These are phyloP conservation scores for Colletotrichum somersetense DNA, from an alignment of 2,329 filamentous ascomycete genomes.

Conservation along the genomic window DNA sequence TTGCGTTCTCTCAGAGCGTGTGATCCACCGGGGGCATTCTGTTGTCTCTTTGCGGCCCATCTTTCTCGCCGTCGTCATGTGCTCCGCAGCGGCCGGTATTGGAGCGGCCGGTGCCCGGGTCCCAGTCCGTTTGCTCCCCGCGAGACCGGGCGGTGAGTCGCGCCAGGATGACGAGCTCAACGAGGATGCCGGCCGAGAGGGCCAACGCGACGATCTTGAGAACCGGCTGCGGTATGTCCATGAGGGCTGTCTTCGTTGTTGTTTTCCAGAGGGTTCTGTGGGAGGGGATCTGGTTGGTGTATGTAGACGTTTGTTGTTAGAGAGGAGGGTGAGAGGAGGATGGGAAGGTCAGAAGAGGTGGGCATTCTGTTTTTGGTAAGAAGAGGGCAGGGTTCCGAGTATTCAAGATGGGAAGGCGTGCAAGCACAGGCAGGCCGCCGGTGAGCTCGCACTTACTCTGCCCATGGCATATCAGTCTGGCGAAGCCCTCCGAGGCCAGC, in stretches of 20 bases:
- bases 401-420: background rate
- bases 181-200: slow-evolving; percentile 4
- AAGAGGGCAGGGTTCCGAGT: too few relatives aligned
- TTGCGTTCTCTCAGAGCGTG: background rate
- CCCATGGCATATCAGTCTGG: too few relatives aligned
- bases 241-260: background rate
- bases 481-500: too few relatives aligned
- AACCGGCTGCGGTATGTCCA: background rate
- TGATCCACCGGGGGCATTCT: slow-evolving; percentile 10
- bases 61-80: background rate
- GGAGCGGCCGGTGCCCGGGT: slow-evolving; percentile 5
- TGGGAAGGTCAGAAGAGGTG: too few relatives aligned
- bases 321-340: too few relatives aligned
- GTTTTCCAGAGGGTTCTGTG: too few relatives aligned
- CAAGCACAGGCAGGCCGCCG: background rate
- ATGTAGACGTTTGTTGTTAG: background rate
- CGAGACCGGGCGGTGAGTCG: background rate
- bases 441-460: too few relatives aligned
- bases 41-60: background rate
- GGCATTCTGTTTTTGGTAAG: background rate
- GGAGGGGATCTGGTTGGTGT: background rate
- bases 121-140: background rate
- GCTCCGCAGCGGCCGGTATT: background rate
- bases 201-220: background rate
- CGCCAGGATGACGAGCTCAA: slow-evolving; percentile 4